Conservation (phyloP, 2,329 filamentous ascomycete genomes). For the Diaporthe amygdali region DNA sequence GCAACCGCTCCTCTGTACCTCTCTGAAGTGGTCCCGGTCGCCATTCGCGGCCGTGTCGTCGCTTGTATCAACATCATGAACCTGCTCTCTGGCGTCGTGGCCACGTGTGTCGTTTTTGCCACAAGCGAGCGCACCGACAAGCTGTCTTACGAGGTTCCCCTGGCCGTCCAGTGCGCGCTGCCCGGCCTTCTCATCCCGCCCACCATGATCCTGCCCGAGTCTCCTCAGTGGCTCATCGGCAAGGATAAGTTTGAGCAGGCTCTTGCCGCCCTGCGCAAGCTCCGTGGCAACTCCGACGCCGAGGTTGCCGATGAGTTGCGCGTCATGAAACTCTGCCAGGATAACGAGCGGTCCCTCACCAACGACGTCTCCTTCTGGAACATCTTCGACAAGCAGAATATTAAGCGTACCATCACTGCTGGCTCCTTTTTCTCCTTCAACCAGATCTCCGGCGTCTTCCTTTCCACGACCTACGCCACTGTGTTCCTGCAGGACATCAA, state of each 20-base stretch:
- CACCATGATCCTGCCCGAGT: constrained; percentile 38
- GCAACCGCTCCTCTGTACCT: constrained; percentile 41
- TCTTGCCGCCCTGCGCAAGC: constrained; percentile 34
- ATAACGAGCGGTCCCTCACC: constrained; percentile 30
- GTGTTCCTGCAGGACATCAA: constrained; percentile 41
- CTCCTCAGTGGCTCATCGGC: constrained; percentile 38
- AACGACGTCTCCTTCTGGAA: constrained; percentile 38
- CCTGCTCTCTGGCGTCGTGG: constrained; percentile 33
- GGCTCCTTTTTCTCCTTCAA: constrained; percentile 41
- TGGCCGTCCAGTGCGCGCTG: constrained; percentile 39
- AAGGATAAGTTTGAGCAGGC: constrained; percentile 37
- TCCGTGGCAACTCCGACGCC: constrained; percentile 37
- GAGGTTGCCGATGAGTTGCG: constrained; percentile 38
- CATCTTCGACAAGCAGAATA: constrained; percentile 39
- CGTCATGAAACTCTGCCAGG: constrained; percentile 36
- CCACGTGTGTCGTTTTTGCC: constrained; percentile 39
- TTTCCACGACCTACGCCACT: constrained; percentile 42
- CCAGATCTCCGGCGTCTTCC: constrained; percentile 42
- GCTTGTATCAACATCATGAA: constrained; percentile 33
- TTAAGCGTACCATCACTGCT: constrained; percentile 40
- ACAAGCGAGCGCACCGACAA: constrained; percentile 34
- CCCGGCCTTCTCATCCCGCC: constrained; percentile 36
- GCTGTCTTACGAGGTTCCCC: constrained; percentile 39
- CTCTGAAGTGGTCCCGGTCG: constrained; percentile 38
- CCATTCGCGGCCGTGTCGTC: constrained; percentile 22